These are phyloP conservation scores for Tuber umbilicatum DNA, from an alignment of 495 filamentous ascomycete genomes.

Conservation along the genomic window DNA sequence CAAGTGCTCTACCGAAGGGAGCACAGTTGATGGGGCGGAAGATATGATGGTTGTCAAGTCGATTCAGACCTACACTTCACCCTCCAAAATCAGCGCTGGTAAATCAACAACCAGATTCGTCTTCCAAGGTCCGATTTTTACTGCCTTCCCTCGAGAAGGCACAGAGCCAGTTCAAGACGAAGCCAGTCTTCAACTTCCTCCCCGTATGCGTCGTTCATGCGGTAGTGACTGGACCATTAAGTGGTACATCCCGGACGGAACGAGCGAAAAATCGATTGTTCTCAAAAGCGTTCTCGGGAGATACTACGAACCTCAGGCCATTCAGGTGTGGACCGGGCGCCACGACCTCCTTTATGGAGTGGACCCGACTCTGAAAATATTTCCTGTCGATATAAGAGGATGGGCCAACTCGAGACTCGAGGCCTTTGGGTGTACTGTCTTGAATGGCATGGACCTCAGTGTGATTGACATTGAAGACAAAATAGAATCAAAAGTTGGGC, in stretches of 20 bases:
- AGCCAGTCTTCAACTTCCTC: conserved; percentile 21
- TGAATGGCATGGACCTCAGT: not conserved
- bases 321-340: conserved; percentile 26
- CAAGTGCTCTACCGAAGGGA: conserved; percentile 22
- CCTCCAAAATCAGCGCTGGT: conserved; percentile 8
- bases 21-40: conserved; percentile 14
- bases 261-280: conserved; percentile 9
- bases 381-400: not conserved
- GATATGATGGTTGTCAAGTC: conserved; percentile 35
- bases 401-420: conserved; percentile 4
- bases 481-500: not conserved
- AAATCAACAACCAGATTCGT: conserved; percentile 17
- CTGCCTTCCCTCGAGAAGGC: conserved; percentile 30
- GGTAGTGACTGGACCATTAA: conserved; percentile 18
- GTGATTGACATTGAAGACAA: not conserved
- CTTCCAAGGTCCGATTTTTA: conserved; percentile 26
- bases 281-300: conserved; percentile 30
- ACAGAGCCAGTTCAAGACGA: not conserved
- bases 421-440: not conserved
- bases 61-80: conserved; percentile 23
- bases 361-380: not conserved
- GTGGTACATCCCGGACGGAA: conserved; percentile 24
- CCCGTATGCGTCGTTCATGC: conserved; percentile 29
- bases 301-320: conserved; percentile 37
- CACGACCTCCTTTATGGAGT: conserved; percentile 1